Percentiles rank a stretch among this genome's conserved stretches.
Conservation (phyloP, 129 eudicot species). For the Smallanthus sonchifolius region DNA sequence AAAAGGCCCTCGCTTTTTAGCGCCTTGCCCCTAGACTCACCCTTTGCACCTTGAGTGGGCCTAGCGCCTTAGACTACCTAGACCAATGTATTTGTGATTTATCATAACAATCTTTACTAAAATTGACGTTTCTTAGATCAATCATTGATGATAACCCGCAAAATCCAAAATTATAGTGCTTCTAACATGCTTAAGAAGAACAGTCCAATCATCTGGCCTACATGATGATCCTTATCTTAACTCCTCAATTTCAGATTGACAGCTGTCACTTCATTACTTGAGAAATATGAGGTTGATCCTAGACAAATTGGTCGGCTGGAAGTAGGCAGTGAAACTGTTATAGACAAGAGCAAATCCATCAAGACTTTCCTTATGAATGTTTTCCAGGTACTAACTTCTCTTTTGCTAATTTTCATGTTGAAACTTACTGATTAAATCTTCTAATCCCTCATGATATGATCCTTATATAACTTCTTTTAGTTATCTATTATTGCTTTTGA, state of each 20-base stretch:
- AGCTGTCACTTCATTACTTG: constrained; percentile 75
- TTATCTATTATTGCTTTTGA: neutral
- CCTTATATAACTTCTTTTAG: neutral
- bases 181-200: neutral
- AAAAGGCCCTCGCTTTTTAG: no score
- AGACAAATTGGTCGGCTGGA: constrained; percentile 84
- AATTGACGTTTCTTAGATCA: neutral
- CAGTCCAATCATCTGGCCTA: neutral
- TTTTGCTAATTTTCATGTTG: neutral
- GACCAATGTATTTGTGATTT: neutral
- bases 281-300: constrained; percentile 70
- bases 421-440: neutral
- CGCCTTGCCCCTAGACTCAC: no score
- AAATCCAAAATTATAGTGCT: neutral
- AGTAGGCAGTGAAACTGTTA: constrained; percentile 91
- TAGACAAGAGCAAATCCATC: constrained; percentile 91
- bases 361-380: constrained; percentile 83
- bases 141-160: no score
- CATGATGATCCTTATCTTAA: neutral
- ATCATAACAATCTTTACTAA: neutral
- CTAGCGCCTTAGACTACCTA: no score
- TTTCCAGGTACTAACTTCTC: constrained; percentile 57
- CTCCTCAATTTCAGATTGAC: constrained; percentile 59
- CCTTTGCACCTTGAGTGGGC: no score
- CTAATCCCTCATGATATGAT: neutral